Percentiles rank a stretch among this genome's conserved stretches.
Evolutionary conservation across 2,329 filamentous ascomycete genomes (phyloP).

Genomic region (Botrytis galanthina): DNA sequence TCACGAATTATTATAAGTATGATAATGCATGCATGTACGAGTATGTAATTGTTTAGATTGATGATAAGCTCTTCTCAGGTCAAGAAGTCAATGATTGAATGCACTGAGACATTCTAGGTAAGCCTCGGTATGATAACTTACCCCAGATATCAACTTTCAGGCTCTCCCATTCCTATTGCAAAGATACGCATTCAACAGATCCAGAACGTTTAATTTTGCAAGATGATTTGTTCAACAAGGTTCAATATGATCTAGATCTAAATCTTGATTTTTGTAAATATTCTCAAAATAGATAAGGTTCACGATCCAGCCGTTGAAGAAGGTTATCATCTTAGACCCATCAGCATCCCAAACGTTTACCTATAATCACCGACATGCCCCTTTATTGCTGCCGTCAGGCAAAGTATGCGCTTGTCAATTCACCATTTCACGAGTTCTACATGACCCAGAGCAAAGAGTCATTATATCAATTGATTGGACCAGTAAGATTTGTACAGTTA

Average conservation of each 20-base stretch:
- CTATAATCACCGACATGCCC: background rate
- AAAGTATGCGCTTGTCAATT: background rate
- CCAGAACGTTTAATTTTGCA: no score
- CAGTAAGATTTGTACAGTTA: background rate
- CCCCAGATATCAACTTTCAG: background rate
- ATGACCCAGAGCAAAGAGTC: background rate
- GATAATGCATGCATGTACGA: background rate
- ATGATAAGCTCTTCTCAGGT: background rate
- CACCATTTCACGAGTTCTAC: background rate
- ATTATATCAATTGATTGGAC: background rate
- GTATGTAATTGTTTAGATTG: slow-evolving; percentile 4
- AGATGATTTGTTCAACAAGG: background rate
- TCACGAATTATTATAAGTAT: slow-evolving; percentile 14
- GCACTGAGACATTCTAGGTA: background rate
- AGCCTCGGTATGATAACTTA: slow-evolving; percentile 13
- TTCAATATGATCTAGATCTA: background rate
- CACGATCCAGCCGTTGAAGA: background rate
- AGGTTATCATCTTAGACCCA: background rate
- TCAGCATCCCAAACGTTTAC: background rate
- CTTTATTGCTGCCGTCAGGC: background rate
- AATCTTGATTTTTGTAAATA: background rate
- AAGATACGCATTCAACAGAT: background rate
- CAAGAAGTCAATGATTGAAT: background rate
- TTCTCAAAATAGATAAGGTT: background rate
- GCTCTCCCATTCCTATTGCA: background rate